Evolutionary conservation across 768 basidiomycete genomes (phyloP).

Genomic region (Tulasnella sp.): DNA sequence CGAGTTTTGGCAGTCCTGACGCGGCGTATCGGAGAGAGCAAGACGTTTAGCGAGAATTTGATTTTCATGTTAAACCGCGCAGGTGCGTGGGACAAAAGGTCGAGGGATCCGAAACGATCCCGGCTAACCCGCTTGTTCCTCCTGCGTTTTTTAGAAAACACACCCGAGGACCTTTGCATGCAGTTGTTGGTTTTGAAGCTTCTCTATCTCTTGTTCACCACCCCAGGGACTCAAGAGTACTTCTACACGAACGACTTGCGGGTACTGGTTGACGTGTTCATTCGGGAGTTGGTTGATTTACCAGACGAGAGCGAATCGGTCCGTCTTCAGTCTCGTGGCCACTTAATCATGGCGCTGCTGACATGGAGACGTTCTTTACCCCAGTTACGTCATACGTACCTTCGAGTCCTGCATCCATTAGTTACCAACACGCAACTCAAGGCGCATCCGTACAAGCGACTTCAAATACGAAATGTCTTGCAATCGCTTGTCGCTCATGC

Average conservation of each 20-base stretch:
- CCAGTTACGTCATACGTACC: constrained; percentile 89
- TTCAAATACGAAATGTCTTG: constrained; percentile 76
- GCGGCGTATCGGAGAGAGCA: constrained; percentile 74
- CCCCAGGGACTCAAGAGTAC: constrained; percentile 84
- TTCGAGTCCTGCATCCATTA: constrained; percentile 91
- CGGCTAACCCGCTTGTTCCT: background rate
- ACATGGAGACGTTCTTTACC: background rate
- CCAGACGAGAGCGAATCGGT: constrained; percentile 93
- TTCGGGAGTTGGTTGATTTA: constrained; percentile 86
- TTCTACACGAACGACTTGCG: constrained; percentile 97
- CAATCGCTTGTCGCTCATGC: constrained; percentile 67
- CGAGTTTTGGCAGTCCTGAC: constrained; percentile 76
- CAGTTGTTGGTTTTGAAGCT: constrained; percentile 90
- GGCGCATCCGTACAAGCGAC: constrained; percentile 78
- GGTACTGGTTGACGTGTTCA: constrained; percentile 93
- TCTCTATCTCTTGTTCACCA: constrained; percentile 90
- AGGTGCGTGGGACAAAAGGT: constrained; percentile 43
- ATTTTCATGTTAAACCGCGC: constrained; percentile 98
- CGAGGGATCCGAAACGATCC: background rate
- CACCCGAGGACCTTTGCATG: constrained; percentile 88
- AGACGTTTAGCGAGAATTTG: constrained; percentile 96
- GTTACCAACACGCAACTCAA: constrained; percentile 90
- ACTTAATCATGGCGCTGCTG: background rate
- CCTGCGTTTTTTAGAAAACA: constrained; percentile 48
- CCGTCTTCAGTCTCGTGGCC: constrained; percentile 29